phyloP scores from a whole-genome alignment of 495 filamentous ascomycete genomes.

The Hypoxylon perforatum region DNA sequence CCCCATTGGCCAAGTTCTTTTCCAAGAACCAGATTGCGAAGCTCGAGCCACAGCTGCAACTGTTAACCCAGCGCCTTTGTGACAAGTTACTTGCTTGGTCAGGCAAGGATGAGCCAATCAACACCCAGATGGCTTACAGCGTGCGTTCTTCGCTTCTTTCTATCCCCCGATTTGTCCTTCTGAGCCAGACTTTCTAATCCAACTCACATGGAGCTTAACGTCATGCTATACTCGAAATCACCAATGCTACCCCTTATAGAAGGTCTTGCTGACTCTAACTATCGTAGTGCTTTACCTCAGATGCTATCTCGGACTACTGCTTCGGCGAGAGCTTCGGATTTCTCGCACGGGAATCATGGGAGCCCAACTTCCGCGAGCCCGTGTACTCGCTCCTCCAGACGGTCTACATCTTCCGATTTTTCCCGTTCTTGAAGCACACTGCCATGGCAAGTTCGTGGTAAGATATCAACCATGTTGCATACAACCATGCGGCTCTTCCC shows the following conservation, averaged over 20 bases:
- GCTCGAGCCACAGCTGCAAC: conserved; percentile 46
- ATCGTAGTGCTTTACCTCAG: conserved; percentile 30
- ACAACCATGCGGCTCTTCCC: neutral
- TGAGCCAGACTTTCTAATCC: no score
- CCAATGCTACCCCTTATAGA: no score
- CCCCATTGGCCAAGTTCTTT: conserved; percentile 56
- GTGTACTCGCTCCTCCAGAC: conserved; percentile 14
- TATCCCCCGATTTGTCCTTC: no score
- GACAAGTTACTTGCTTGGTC: conserved; percentile 31
- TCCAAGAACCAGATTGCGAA: conserved; percentile 42
- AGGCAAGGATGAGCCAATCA: conserved; percentile 8
- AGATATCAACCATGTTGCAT: neutral
- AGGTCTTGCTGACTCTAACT: no score
- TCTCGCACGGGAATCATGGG: conserved; percentile 23
- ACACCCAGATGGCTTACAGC: conserved; percentile 28
- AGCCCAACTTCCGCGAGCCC: conserved; percentile 35
- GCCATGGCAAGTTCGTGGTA: conserved; percentile 3
- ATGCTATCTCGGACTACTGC: conserved; percentile 38
- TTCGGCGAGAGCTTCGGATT: conserved; percentile 40
- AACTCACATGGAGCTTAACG: no score
- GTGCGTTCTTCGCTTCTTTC: no score
- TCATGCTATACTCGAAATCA: no score
- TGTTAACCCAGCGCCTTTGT: conserved; percentile 32
- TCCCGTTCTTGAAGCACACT: conserved; percentile 24
- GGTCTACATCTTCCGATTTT: conserved; percentile 24